phyloP scores from a whole-genome alignment of 495 filamentous ascomycete species.

The Thermothielavioides terrestris region DNA sequence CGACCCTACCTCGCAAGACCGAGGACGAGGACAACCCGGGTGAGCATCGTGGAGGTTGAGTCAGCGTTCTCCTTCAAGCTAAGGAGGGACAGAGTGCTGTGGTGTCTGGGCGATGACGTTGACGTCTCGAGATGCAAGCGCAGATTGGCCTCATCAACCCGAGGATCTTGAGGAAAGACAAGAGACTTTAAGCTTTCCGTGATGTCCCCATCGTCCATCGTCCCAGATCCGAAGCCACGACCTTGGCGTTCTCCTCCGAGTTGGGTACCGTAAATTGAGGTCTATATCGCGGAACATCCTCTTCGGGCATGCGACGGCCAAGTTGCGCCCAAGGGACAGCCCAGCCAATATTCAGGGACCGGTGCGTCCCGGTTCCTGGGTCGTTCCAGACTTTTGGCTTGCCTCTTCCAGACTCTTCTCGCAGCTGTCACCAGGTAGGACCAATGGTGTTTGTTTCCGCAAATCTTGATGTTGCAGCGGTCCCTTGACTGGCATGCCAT shows the following conservation, averaged over 20 bases:
- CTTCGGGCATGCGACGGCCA: not conserved
- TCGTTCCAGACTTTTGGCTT: not conserved
- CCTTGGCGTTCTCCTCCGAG: slow-evolving; percentile 4
- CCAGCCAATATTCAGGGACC: not conserved
- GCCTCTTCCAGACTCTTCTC: not conserved
- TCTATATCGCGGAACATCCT: slow-evolving; percentile 22
- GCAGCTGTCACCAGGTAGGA: not conserved
- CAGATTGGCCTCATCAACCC: not conserved
- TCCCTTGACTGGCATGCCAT: slow-evolving; percentile 10
- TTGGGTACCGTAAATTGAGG: slow-evolving; percentile 12
- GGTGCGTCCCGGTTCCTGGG: slow-evolving; percentile 1
- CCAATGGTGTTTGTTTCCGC: slow-evolving; percentile 1
- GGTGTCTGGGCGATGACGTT: not conserved
- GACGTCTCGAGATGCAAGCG: not conserved
- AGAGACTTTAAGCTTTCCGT: not conserved
- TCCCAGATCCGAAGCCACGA: not conserved
- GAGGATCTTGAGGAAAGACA: not conserved
- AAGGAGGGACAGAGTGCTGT: not conserved
- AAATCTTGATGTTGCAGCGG: slow-evolving; percentile 9
- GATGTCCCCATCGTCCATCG: not conserved
- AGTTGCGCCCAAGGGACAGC: not conserved
- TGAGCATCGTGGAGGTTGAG: slow-evolving; percentile 1
- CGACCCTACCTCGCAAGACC: slow-evolving; percentile 5
- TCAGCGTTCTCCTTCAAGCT: no score
- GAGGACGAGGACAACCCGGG: not conserved